Evolutionary conservation across 176 grass and related monocot species (phyloP), one percentile per base, ranked within the genome.

Genomic region (Musa itinerans): DNA sequence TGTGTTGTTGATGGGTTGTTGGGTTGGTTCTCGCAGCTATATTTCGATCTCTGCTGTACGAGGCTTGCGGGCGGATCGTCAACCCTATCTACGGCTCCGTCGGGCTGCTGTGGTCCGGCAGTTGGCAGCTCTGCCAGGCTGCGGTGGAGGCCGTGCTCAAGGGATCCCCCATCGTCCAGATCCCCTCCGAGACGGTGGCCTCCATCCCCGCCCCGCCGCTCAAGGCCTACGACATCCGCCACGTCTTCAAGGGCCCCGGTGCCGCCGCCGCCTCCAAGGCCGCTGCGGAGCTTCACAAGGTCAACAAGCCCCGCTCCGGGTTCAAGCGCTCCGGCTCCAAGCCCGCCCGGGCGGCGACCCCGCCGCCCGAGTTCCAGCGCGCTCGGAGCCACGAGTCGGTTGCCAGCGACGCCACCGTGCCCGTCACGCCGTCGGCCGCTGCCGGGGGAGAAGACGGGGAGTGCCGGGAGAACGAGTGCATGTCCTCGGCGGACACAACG

Each of bases 61-160:
- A 90, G 81, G 85, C 89, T 0, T 85, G 85, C 68, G 89, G 89
- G 1, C 71, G 89, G 3, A 87, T 90, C 67, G 89, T 80, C 26
- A 86, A 87, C 85, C 85, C 88, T 9, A 76, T 83, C 61, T 90
- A 87, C 79, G 85, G 89, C 66, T 85, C 89, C 50, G 89, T 90
- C 8, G 89, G 89, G 0, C 72, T 91, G 14, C 79, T 91, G 61
- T 91, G 82, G 82, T 87, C 85, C 11, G 85, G 82, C 16, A 75
- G 76, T 20, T 90, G 88, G 88, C 76, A 56, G 54, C 67, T 78
- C 17, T 87, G 85, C 77, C 89, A 91, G 82, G 80, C 76, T 53
- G 89, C 80, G 8, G 89, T 87, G 53, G 89, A 91, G 76, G 85
- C 89, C 73, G 89, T 91, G 21, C 89, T 91, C 76, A 87, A 80